Base-by-base conservation (phyloP, 2,329 filamentous ascomycete genomes). In the Aspergillus sp. region DNA sequence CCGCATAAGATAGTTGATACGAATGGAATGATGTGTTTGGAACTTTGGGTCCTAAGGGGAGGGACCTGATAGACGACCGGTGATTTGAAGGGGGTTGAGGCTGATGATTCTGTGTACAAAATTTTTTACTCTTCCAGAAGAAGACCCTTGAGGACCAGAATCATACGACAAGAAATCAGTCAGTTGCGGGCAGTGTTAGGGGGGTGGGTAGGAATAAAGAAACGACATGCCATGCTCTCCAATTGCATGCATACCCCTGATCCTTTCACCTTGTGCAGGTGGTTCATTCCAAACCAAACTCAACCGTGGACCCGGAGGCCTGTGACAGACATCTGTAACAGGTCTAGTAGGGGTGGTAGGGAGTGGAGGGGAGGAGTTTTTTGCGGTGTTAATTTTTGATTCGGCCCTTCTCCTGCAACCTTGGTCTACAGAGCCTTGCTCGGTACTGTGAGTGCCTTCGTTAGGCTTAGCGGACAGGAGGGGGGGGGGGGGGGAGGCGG, bases 231-330 rank as follows among this genome's bases (percentile, higher is more conserved):
- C 20, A 52, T 36, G 26, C 31, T 42, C 36, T 10, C 32, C 32
- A 11, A 42, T 24, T 54, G 31, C 18, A 46, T n/a, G 39, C 36
- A 45, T 45, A 46, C 53, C 58, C 63, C 61, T 61, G 56, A 61
- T 54, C 54, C 61, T 49, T 55, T 52, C 49, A 45, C 11, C 32
- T 51, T 39, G 57, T 49, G 56, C 59, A 58, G 54, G 39, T 60
- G 60, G 63, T 54, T 57, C 55, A 53, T 57, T 49, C 55, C 61
- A 55, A 59, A 47, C 52, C 56, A 50, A 42, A 52, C 24, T 29
- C 55, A 56, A 56, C 64, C 62, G 58, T 64, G 63, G 63, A 59
- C 61, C 58, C 57, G 53, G 51, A 55, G 53, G 58, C 57, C 58
- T 61, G 62, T 64, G 57, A 65, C 62, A 64, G 56, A 55, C 47